These are phyloP conservation scores for Phaeosphaeria sp. DNA, from an alignment of 2,329 filamentous ascomycete genomes.

Conservation along the genomic window DNA sequence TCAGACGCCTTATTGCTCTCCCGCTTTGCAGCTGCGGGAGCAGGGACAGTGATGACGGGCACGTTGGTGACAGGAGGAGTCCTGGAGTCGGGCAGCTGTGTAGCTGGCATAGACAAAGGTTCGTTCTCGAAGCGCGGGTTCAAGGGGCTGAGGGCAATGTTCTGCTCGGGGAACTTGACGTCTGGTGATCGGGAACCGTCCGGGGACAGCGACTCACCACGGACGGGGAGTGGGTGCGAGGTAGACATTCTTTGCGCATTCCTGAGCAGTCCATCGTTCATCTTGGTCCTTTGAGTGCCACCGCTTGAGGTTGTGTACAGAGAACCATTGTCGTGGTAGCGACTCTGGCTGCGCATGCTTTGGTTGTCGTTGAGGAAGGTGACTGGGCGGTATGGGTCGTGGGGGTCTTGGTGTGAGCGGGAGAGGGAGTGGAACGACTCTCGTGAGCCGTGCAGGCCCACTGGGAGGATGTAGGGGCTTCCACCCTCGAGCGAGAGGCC, in stretches of 20 bases:
- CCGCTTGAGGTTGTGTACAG: constrained; percentile 60
- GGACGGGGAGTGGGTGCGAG: constrained; percentile 52
- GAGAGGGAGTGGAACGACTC: constrained; percentile 89
- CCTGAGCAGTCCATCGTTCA: constrained; percentile 58
- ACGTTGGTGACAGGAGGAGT: constrained; percentile 20
- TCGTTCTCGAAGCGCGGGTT: constrained; percentile 32
- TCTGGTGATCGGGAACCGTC: constrained; percentile 38
- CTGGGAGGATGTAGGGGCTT: constrained; percentile 93
- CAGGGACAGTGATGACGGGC: constrained; percentile 30
- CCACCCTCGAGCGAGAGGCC: constrained; percentile 69
- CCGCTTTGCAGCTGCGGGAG: constrained; percentile 24
- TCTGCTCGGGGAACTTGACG: constrained; percentile 44
- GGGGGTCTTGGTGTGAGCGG: constrained; percentile 72
- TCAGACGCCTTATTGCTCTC: constrained; percentile 34
- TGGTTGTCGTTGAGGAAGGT: constrained; percentile 60
- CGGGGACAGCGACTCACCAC: constrained; percentile 47
- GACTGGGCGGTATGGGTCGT: constrained; percentile 82
- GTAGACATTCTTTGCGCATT: constrained; percentile 66
- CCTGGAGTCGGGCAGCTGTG: constrained; percentile 8
- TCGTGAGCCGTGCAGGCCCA: constrained; percentile 75
- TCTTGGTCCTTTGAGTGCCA: constrained; percentile 54
- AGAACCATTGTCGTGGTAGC: constrained; percentile 53
- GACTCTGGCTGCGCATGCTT: constrained; percentile 42
- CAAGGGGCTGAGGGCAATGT: constrained; percentile 34
- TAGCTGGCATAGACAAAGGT: constrained; percentile 15